Percentiles rank a stretch among this genome's conserved stretches.
Evolutionary conservation across 2,329 filamentous ascomycete genomes (phyloP).

Genomic region (Ceratocystis huliohia): DNA sequence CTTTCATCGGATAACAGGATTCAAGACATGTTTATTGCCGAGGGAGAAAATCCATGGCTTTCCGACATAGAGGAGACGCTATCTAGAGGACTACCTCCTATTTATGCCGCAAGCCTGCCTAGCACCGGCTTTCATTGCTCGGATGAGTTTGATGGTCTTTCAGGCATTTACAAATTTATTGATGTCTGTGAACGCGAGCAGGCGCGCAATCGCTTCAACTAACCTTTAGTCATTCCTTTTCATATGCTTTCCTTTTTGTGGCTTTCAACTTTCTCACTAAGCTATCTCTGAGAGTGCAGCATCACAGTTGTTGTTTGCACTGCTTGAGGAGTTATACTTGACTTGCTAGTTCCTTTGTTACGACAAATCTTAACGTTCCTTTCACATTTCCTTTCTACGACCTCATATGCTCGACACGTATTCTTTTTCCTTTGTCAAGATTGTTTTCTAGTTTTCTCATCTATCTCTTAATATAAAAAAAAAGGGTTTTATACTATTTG

Average conservation of each 20-base stretch:
- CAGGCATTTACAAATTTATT: constrained; percentile 46
- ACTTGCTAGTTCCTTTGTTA: constrained; percentile 19
- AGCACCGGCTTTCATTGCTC: constrained; percentile 35
- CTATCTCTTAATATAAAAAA: neutral
- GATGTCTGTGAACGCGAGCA: constrained; percentile 41
- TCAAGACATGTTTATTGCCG: constrained; percentile 31
- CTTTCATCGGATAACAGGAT: constrained; percentile 34
- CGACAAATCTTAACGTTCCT: constrained; percentile 14
- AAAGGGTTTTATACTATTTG: neutral
- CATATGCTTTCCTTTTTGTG: constrained; percentile 9
- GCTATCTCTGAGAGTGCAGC: neutral
- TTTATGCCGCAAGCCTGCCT: constrained; percentile 23
- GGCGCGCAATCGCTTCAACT: constrained; percentile 5
- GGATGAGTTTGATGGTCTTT: constrained; percentile 41
- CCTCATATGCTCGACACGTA: constrained; percentile 5
- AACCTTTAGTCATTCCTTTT: constrained; percentile 14
- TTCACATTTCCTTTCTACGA: constrained; percentile 16
- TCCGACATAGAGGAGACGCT: constrained; percentile 33
- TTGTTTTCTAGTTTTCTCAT: neutral
- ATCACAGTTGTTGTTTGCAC: neutral
- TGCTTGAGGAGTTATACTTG: constrained; percentile 15
- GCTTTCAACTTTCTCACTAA: neutral
- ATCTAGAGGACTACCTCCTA: constrained; percentile 40
- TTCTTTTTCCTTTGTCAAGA: constrained; percentile 9
- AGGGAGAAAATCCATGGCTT: constrained; percentile 38